Evolutionary conservation across 2,329 filamentous ascomycete genomes (phyloP).

Genomic region (Penicillium sumatraense): DNA sequence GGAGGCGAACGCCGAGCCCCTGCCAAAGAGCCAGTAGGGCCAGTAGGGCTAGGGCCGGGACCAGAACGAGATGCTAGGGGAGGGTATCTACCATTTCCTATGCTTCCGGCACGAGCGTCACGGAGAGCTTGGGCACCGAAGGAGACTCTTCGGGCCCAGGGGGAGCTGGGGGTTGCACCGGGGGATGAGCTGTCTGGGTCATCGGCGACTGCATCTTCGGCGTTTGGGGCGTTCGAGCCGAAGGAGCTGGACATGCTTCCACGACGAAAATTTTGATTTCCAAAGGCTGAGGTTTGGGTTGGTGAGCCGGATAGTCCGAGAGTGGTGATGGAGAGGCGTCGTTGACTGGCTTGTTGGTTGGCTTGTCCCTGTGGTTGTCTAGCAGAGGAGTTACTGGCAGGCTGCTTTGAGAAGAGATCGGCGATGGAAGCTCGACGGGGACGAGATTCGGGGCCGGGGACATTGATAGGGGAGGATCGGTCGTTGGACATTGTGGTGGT

Average conservation of each 20-base stretch:
- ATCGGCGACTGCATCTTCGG: constrained; percentile 59
- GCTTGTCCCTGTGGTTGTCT: constrained; percentile 48
- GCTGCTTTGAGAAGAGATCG: constrained; percentile 45
- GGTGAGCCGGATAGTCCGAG: constrained; percentile 76
- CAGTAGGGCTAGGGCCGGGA: neutral
- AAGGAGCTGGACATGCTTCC: constrained; percentile 70
- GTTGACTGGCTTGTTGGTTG: constrained; percentile 49
- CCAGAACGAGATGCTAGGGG: neutral
- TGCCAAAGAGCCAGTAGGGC: neutral
- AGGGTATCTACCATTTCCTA: constrained; percentile 63
- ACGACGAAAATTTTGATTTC: constrained; percentile 60
- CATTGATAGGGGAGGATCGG: constrained; percentile 45
- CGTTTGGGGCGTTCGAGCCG: constrained; percentile 47
- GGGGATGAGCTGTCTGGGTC: constrained; percentile 67
- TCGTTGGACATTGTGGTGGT: constrained; percentile 48
- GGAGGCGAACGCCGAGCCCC: neutral
- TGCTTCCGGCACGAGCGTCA: constrained; percentile 70
- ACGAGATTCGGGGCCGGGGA: constrained; percentile 39
- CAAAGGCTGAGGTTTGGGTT: constrained; percentile 56
- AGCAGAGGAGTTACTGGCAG: constrained; percentile 13
- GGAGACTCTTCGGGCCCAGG: constrained; percentile 78
- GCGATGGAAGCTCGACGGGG: constrained; percentile 54
- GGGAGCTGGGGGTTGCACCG: constrained; percentile 68
- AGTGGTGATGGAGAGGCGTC: constrained; percentile 75
- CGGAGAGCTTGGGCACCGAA: constrained; percentile 82